Evolutionary conservation across 177 flowering plant genomes (phyloP).

Genomic region (Telopea speciosissima): DNA sequence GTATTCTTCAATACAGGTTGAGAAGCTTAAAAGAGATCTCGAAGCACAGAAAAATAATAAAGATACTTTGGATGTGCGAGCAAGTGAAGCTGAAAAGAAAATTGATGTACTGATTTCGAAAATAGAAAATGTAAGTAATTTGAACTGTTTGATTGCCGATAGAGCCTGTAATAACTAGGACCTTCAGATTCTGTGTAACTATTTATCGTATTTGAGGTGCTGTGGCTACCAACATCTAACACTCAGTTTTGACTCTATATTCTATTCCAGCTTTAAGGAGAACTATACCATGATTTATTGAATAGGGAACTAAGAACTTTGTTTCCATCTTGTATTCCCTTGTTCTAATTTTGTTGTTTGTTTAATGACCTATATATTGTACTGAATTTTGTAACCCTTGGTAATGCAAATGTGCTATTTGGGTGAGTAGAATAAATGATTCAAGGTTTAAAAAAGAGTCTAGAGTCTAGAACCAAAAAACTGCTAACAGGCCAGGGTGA

Average conservation of each 20-base stretch:
- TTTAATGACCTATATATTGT: too few relatives aligned
- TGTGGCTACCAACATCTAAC: background rate
- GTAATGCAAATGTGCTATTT: too few relatives aligned
- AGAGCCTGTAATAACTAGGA: background rate
- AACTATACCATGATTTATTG: background rate
- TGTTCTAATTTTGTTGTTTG: too few relatives aligned
- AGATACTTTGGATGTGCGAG: constrained; percentile 42
- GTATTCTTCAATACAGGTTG: constrained; percentile 37
- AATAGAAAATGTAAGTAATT: constrained; percentile 50
- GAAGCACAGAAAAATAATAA: constrained; percentile 45
- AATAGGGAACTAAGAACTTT: too few relatives aligned
- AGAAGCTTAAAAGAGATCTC: constrained; percentile 48
- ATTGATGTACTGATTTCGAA: constrained; percentile 39
- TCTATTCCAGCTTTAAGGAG: background rate
- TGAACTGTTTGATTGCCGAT: background rate
- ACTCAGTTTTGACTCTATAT: too few relatives aligned
- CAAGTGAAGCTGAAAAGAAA: constrained; percentile 46
- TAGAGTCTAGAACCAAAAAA: too few relatives aligned
- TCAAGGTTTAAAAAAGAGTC: too few relatives aligned
- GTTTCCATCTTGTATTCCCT: background rate
- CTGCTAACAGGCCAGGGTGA: too few relatives aligned
- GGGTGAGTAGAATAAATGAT: too few relatives aligned
- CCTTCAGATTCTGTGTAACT: background rate
- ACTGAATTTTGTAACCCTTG: too few relatives aligned
- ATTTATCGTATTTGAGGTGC: background rate